Evolutionary conservation across 2,329 filamentous ascomycete genomes (phyloP), one percentile per base, ranked within the genome.

Genomic region (Metarhizium album): DNA sequence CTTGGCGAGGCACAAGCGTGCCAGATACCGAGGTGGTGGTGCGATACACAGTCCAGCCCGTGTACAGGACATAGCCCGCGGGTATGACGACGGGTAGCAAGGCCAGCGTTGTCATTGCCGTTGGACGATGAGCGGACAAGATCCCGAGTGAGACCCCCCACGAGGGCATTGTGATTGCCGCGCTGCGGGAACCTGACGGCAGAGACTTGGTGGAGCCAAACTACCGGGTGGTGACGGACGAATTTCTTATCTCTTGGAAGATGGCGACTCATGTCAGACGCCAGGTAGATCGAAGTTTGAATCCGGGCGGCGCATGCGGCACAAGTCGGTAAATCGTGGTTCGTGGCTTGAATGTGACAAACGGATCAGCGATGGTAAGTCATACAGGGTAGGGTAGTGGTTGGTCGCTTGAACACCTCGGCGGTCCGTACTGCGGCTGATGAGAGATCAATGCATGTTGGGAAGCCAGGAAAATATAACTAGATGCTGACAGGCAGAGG

Each of bases 41-140:
- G 16, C 35, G 38, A 22, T 50, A 50, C 20, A 57, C 49, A 3
- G 38, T n/a, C 22, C 48, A 51, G 48, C 51, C 48, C 11, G 53
- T 20, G 46, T 53, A 57, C 4, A 53, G 20, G 38, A 55, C 47
- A 42, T 58, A 56, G 13, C 49, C 50, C 33, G 50, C 38, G 47
- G 56, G 55, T 8, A 54, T 33, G 4, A 52, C 48, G n/a, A 49
- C 23, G 24, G 50, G 50, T 27, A 52, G 27, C 23, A 40, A n/a
- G 46, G 45, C 23, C 31, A 52, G 27, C 8, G 46, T 20, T 13
- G 31, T 31, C 3, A 40, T 40, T 20, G 50, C 23, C n/a, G 24
- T 43, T 8, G 22, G 40, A 14, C 40, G 20, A 24, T 24, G n/a
- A 11, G 22, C 22, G 4, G 40, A 24, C 20, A 23, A 24, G 13